Conservation (phyloP, 2,329 filamentous ascomycete species). For the Aspergillus intermedius region DNA sequence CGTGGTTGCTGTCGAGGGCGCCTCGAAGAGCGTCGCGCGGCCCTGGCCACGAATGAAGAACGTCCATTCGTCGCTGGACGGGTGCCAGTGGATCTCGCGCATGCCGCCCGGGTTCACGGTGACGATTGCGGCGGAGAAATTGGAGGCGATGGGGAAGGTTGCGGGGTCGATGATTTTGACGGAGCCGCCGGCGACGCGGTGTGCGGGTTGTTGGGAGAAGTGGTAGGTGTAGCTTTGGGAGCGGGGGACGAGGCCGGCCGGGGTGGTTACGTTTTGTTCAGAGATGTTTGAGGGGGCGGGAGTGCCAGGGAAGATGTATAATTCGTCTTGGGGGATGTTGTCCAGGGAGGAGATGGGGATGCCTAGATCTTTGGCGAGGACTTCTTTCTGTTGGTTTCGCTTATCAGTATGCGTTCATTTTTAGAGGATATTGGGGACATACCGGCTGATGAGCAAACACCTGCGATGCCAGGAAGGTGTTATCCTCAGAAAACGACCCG, state of each 20-base stretch:
- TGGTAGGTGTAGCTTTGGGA: slow-evolving; percentile 61
- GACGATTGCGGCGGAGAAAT: slow-evolving; percentile 65
- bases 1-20: slow-evolving; percentile 62
- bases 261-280: slow-evolving; percentile 54
- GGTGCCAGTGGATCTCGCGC: slow-evolving; percentile 44
- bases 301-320: slow-evolving; percentile 72
- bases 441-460: slow-evolving; percentile 45
- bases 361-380: slow-evolving; percentile 52
- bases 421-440: neutral
- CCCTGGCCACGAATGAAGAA: slow-evolving; percentile 5
- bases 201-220: slow-evolving; percentile 63
- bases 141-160: slow-evolving; percentile 68
- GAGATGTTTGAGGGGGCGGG: slow-evolving; percentile 57
- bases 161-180: slow-evolving; percentile 70
- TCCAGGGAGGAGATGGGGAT: slow-evolving; percentile 49
- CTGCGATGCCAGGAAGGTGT: slow-evolving; percentile 66
- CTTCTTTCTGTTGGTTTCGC: slow-evolving; percentile 28
- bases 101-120: slow-evolving; percentile 65
- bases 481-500: slow-evolving; percentile 59
- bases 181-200: slow-evolving; percentile 60
- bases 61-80: slow-evolving; percentile 6
- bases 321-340: slow-evolving; percentile 58
- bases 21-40: slow-evolving; percentile 66
- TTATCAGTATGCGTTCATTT: neutral
- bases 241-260: slow-evolving; percentile 61